Base-by-base conservation (phyloP, 1,284 basidiomycete species). In the Cryptococcus maquisensis region DNA sequence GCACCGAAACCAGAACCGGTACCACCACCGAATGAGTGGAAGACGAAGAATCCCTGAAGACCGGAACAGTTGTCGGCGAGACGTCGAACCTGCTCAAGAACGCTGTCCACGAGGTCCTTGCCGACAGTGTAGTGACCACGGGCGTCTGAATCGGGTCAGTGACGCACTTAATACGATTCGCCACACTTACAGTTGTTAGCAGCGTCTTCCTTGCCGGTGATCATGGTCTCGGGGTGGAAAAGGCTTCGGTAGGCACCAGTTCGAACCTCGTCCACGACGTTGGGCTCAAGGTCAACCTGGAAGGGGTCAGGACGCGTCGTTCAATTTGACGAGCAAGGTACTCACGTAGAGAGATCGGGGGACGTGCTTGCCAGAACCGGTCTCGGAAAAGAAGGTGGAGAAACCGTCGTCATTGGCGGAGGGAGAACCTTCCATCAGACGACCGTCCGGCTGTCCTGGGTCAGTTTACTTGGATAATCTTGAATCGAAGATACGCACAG, bases 21-120 rank as follows among this genome's bases (percentile, higher is more conserved):
- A 78, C 96, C 96, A 77, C 96, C 96, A 74, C 96, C 96, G 73
- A 98, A 97, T 44, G 96, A 98, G 82, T 98, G 96, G 86, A 98
- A 98, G 73, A 98, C 92, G 76, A 99, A 98, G 85, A 98, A 98
- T 67, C 96, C 95, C 79, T 99, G 96, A 44, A 98, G 86, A 75
- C 96, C 96, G 44, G 87, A 86, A 82, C 94, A 97, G 80, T 95
- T 96, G 79, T 98, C 96, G 55, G 95, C 91, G 62, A 98, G 86
- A 68, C 91, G 87, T 73, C 96, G 90, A 64, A 98, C 81, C 77
- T 88, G 93, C 80, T 98, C 96, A 84, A 98, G 90, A 55, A 95
- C 93, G 52, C 86, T 78, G 77, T 83, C 82, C 67, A 92, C 90
- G 67, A 88, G 85, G 78, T 97, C 94, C 79, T 97, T 98, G 65